A percentile compares a stretch with the other conserved stretches of the same genome.
phyloP scores from a whole-genome alignment of 805 yeast species.

The Candida maris region DNA sequence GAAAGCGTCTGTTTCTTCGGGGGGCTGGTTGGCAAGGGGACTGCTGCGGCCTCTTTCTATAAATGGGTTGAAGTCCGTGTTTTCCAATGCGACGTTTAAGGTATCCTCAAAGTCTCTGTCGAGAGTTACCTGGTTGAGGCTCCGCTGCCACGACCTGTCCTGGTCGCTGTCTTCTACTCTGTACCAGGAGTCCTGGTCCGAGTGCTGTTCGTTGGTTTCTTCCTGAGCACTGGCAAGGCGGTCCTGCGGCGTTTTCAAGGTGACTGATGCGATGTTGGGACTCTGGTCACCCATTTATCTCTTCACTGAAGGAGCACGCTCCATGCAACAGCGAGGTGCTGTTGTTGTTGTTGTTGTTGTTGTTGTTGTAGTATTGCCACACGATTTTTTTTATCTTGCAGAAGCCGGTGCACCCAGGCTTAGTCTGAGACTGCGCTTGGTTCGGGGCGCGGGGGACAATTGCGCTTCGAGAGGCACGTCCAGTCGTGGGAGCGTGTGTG shows the following conservation, averaged over 20 bases:
- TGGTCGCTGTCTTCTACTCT: constrained; percentile 1
- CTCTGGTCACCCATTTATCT: background rate
- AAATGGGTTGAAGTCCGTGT: constrained; percentile 35
- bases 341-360: too few relatives aligned
- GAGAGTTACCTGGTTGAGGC: constrained; percentile 40
- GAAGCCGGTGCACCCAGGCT: too few relatives aligned
- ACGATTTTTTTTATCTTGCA: too few relatives aligned
- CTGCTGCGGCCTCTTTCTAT: too few relatives aligned
- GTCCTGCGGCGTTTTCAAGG: background rate
- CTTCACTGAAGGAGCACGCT: background rate
- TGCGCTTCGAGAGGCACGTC: too few relatives aligned
- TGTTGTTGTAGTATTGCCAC: too few relatives aligned
- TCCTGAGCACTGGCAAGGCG: constrained; percentile 1
- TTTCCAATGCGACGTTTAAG: constrained; percentile 62
- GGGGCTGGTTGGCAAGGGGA: too few relatives aligned
- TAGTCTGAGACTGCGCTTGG: too few relatives aligned
- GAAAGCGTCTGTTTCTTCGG: constrained; percentile 26
- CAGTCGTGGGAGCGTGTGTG: too few relatives aligned
- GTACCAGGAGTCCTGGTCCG: constrained; percentile 2
- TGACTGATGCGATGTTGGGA: background rate
- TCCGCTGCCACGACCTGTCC: constrained; percentile 20
- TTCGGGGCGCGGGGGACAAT: too few relatives aligned
- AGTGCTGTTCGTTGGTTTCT: constrained; percentile 1
- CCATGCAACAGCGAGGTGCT: constrained; percentile 95
- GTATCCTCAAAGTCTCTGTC: constrained; percentile 64